Evolutionary conservation across 2,329 filamentous ascomycete species (phyloP).

Genomic region (Fusarium falciforme): DNA sequence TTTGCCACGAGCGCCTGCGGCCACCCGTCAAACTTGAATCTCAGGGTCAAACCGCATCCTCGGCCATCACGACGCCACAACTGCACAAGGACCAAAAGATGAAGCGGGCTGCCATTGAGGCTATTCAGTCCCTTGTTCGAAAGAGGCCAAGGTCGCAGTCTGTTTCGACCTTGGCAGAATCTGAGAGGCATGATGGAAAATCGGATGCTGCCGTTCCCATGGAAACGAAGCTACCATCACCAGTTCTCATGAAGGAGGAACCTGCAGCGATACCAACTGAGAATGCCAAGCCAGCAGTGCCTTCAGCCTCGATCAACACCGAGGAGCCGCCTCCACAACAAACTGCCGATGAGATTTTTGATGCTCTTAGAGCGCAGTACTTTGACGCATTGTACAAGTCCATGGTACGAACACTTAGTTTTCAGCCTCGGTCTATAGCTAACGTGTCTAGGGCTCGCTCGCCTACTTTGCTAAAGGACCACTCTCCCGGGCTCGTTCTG

Average conservation of each 20-base stretch:
- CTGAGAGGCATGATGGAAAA: slow-evolving; percentile 28
- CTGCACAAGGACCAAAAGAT: slow-evolving; percentile 64
- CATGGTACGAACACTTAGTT: slow-evolving; percentile 59
- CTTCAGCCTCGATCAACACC: slow-evolving; percentile 1
- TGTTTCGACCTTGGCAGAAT: slow-evolving; percentile 50
- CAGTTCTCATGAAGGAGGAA: slow-evolving; percentile 32
- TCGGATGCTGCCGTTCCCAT: slow-evolving; percentile 19
- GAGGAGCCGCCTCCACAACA: slow-evolving; percentile 46
- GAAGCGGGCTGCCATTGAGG: slow-evolving; percentile 70
- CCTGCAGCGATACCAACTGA: slow-evolving; percentile 1
- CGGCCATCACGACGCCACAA: slow-evolving; percentile 55
- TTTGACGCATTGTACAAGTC: slow-evolving; percentile 72
- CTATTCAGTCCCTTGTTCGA: slow-evolving; percentile 70
- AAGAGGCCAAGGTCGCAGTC: slow-evolving; percentile 61
- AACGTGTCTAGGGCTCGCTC: slow-evolving; percentile 70
- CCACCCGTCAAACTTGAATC: slow-evolving; percentile 29
- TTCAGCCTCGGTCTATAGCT: neutral
- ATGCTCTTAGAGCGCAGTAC: slow-evolving; percentile 69
- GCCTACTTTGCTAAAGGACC: slow-evolving; percentile 89
- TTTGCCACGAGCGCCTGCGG: slow-evolving; percentile 47
- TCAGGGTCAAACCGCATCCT: slow-evolving; percentile 31
- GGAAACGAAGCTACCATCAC: slow-evolving; percentile 36
- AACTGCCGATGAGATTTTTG: slow-evolving; percentile 65
- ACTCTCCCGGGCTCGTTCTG: slow-evolving; percentile 77
- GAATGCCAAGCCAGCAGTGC: neutral